These are phyloP conservation scores for Ambrosia trifida DNA, from an alignment of 129 eudicot species.

Conservation along the genomic window DNA sequence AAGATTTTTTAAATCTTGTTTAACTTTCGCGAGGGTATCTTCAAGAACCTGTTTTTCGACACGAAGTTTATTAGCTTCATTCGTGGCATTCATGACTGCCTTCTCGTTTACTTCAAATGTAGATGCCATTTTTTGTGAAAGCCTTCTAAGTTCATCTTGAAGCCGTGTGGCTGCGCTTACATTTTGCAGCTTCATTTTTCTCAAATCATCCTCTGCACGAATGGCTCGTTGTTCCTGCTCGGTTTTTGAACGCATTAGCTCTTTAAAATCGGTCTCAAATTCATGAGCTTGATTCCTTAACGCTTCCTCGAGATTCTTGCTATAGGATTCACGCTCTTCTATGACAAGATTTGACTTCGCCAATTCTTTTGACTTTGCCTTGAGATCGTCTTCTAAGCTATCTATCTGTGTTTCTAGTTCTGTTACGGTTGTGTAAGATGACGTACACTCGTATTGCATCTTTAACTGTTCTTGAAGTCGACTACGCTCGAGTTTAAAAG, in stretches of 20 bases:
- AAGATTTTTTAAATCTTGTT: constrained; percentile 43
- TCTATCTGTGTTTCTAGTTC: constrained; percentile 56
- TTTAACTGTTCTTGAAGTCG: constrained; percentile 76
- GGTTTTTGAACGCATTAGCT: constrained; percentile 50
- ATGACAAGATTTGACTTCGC: constrained; percentile 42
- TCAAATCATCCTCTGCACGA: constrained; percentile 68
- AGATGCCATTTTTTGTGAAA: constrained; percentile 70
- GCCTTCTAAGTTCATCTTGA: constrained; percentile 80
- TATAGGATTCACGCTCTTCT: constrained; percentile 50
- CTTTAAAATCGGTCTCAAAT: constrained; percentile 68
- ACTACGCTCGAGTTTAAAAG: constrained; percentile 65
- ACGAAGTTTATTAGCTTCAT: constrained; percentile 68
- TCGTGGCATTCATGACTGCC: constrained; percentile 55
- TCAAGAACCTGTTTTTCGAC: constrained; percentile 54
- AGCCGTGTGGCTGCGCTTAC: constrained; percentile 69
- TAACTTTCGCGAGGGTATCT: constrained; percentile 51
- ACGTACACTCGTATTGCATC: constrained; percentile 71
- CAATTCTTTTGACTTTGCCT: constrained; percentile 42
- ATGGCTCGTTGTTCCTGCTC: constrained; percentile 82
- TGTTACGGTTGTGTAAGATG: constrained; percentile 40
- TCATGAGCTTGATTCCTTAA: constrained; percentile 63
- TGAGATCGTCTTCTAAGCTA: constrained; percentile 50
- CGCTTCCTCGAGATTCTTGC: constrained; percentile 67
- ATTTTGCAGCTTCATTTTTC: constrained; percentile 70
- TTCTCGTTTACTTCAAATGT: constrained; percentile 79